Base-by-base conservation (phyloP, 2,329 filamentous ascomycete genomes). In the Pezicula neosporulosa region DNA sequence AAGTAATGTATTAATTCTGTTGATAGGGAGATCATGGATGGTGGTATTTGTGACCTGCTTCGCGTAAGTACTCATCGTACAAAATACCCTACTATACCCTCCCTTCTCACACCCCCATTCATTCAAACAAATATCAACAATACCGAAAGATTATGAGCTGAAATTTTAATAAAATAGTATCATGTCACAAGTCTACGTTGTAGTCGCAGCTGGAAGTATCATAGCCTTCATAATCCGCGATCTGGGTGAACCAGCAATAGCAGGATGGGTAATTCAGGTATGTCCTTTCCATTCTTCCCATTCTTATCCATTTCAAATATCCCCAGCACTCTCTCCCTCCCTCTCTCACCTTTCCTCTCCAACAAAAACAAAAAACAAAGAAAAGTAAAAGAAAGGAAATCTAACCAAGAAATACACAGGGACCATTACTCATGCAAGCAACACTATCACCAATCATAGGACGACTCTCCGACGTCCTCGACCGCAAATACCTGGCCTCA, bases 211-310 rank as follows among this genome's bases (percentile, higher is more conserved):
- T 6, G 77, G 78, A 2, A 78, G 75, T 1, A 77, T 81, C 12
- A 75, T 81, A 48, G 74, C 76, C 0, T 82, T 82, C 60, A 81
- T 77, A 52, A 69, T 79, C 24, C 70, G 77, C 27, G 78, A 82
- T 58, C 63, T 82, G 4, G 78, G 77, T 12, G 72, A 77, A 39
- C 66, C 72, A 13, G 65, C 72, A 1, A 69, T 80, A 15, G 69
- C 77, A 1, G 77, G 78, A 28, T 82, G 79, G 78, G 73, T 82
- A 53, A 81, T 82, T 45, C 77, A 77, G 66, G 74, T 74, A 53
- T 15, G 19, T 43, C 27, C 44, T 13, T 6, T 6, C n/a, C n/a
- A n/a, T n/a, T n/a, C n/a, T n/a, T n/a, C n/a, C n/a, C n/a, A n/a
- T n/a, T n/a, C n/a, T n/a, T n/a, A n/a, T n/a, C n/a, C n/a, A n/a